Base-by-base conservation (phyloP, 257 asterid species). In the Eucommia ulmoides region DNA sequence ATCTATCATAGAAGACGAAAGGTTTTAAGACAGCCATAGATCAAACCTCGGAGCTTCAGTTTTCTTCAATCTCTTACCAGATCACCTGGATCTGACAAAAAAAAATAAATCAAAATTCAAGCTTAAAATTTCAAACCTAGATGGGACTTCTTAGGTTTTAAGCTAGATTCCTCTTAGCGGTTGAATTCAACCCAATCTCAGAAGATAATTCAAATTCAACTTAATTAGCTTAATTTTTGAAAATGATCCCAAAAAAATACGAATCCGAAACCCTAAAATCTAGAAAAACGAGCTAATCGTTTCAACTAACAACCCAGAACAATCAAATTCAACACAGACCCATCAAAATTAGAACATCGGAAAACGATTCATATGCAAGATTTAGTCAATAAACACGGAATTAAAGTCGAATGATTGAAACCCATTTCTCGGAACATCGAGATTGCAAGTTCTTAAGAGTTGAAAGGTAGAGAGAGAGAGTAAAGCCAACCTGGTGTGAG, bases 41-140 rank as follows among this genome's bases (percentile, higher is more conserved):
- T 50, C 41, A 53, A 51, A 55, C 59, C 61, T 45, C 60, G 19
- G 20, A 53, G 61, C 67, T 53, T 50, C 61, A 57, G 48, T 24
- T 33, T 60, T 65, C 44, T 35, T 63, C 56, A 62, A 63, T 46
- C 41, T 69, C 57, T 55, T 53, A 55, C 58, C 53, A 68, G 53
- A 41, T 55, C 53, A 66, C 54, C 62, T 49, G 70, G 78, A 79
- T 72, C 89, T 71, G 78, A 64, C 56, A 65, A 65, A 49, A 49
- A 41, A 19, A 57, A 23, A 51, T 22, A 52, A 20, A 41, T 52
- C 45, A 21, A 38, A 50, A 42, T 47, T 38, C 29, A 65, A 55
- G 48, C 55, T n/a, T 22, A 48, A 23, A 22, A 10, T 49, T 59
- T 55, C 45, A 20, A 22, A 2, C 11, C 21, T 33, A 12, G 44